Conservation (phyloP, 2,329 filamentous ascomycete genomes). For the Hypoxylon sp. region DNA sequence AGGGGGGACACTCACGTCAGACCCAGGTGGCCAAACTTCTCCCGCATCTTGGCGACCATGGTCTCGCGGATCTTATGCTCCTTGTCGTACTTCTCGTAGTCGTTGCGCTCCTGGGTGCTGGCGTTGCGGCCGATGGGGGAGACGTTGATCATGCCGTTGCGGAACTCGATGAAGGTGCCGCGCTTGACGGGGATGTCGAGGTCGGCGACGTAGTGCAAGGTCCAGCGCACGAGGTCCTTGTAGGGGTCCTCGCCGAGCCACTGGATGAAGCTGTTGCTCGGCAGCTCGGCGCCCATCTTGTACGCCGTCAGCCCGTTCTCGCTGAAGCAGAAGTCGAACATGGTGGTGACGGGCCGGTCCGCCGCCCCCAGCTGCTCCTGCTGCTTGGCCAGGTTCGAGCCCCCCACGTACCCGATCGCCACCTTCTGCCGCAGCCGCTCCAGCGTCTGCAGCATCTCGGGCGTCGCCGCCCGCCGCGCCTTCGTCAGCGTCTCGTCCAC, state of each 20-base stretch:
- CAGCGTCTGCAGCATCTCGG: constrained; percentile 85
- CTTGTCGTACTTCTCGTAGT: constrained; percentile 84
- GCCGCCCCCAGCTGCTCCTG: constrained; percentile 89
- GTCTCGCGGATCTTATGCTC: constrained; percentile 76
- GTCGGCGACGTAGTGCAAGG: constrained; percentile 84
- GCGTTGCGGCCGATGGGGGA: constrained; percentile 88
- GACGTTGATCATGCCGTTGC: constrained; percentile 91
- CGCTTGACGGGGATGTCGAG: constrained; percentile 84
- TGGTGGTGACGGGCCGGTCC: constrained; percentile 72
- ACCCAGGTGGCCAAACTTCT: constrained; percentile 82
- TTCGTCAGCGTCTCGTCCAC: constrained; percentile 92
- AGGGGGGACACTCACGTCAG: constrained; percentile 73
- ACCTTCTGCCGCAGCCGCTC: constrained; percentile 83
- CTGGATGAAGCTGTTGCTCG: constrained; percentile 85
- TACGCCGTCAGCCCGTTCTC: constrained; percentile 96
- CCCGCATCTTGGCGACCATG: constrained; percentile 78
- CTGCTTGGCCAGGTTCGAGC: constrained; percentile 91
- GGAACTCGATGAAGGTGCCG: constrained; percentile 87
- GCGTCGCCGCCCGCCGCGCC: constrained; percentile 75
- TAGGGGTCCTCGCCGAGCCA: constrained; percentile 87
- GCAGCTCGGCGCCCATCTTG: constrained; percentile 79
- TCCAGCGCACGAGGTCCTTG: constrained; percentile 78
- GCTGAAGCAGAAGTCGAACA: constrained; percentile 98
- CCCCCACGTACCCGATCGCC: constrained; percentile 91
- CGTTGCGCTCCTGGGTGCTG: constrained; percentile 77